phyloP scores from a whole-genome alignment of 192 early-diverging fungal species.

The Pecoramyces ruminantium region DNA sequence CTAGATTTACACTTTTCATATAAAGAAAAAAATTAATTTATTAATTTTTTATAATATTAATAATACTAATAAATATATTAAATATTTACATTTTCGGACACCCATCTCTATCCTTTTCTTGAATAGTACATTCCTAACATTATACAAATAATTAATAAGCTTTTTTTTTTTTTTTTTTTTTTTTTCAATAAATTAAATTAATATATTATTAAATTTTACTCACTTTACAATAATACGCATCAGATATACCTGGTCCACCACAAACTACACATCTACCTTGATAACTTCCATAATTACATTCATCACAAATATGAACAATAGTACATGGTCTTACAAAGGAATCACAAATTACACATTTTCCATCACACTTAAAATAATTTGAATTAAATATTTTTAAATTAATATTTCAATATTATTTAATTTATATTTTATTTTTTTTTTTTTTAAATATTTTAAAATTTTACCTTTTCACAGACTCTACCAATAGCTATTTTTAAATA shows the following conservation, averaged over 20 bases:
- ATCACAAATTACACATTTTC: conserved; percentile 92
- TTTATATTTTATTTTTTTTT: too few species aligned
- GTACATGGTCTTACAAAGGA: conserved; percentile 83
- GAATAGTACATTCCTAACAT: conserved; percentile 51
- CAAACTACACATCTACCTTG: conserved; percentile 85
- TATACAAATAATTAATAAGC: too few species aligned
- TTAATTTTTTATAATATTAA: too few species aligned
- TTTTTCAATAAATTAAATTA: too few species aligned
- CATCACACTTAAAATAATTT: conserved; percentile 39
- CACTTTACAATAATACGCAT: conserved; percentile 77
- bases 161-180: too few species aligned
- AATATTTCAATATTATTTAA: too few species aligned
- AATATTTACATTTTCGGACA: conserved; percentile 66
- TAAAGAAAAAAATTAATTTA: too few species aligned
- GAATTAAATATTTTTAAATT: neutral
- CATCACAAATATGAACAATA: conserved; percentile 80
- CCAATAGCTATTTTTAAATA: conserved; percentile 10
- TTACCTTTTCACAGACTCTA: conserved; percentile 16
- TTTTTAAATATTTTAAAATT: conserved; percentile 2
- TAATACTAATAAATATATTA: neutral
- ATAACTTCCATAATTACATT: conserved; percentile 88
- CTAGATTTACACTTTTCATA: conserved; percentile 54
- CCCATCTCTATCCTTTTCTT: conserved; percentile 91
- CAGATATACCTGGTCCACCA: conserved; percentile 70
- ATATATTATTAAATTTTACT: too few species aligned